Percentiles rank a stretch among this genome's conserved stretches.
These are phyloP conservation scores for Tulasnella sp. DNA, from an alignment of 768 basidiomycete genomes.

Conservation along the genomic window DNA sequence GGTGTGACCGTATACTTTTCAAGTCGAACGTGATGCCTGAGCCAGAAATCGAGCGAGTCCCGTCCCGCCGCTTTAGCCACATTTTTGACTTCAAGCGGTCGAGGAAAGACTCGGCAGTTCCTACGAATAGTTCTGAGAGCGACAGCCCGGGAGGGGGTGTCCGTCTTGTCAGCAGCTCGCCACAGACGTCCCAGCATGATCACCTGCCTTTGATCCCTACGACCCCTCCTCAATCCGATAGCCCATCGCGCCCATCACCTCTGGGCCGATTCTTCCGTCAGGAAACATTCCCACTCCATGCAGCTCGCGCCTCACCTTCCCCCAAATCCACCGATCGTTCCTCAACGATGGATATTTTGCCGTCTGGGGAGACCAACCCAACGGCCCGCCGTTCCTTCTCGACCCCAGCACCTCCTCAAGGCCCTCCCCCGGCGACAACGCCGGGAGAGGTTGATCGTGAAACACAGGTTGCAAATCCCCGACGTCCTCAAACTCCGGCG, in stretches of 20 bases:
- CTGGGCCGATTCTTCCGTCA: neutral
- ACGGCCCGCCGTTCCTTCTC: neutral
- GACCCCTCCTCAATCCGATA: neutral
- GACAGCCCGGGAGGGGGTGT: neutral
- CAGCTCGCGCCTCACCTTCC: neutral
- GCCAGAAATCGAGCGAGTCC: slow-evolving; percentile 35
- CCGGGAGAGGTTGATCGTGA: neutral
- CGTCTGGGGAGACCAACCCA: neutral
- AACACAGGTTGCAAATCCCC: neutral
- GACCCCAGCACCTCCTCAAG: neutral
- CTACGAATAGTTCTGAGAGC: slow-evolving; percentile 1
- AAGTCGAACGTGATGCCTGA: slow-evolving; percentile 54
- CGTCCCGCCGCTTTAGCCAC: slow-evolving; percentile 47
- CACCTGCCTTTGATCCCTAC: neutral
- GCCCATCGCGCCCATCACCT: neutral
- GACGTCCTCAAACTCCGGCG: slow-evolving; percentile 27
- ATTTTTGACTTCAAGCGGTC: slow-evolving; percentile 9
- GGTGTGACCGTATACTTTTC: slow-evolving; percentile 82
- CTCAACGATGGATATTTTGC: neutral
- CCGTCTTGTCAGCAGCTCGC: neutral
- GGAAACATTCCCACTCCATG: neutral
- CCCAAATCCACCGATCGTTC: neutral
- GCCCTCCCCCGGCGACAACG: neutral
- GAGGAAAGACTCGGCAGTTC: slow-evolving; percentile 17
- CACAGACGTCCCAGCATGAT: neutral